A percentile compares a stretch with the other conserved stretches of the same genome.
Evolutionary conservation across 1,139 yeast genomes (phyloP).

Genomic region (Chernovozyma sophiae-reginae): DNA sequence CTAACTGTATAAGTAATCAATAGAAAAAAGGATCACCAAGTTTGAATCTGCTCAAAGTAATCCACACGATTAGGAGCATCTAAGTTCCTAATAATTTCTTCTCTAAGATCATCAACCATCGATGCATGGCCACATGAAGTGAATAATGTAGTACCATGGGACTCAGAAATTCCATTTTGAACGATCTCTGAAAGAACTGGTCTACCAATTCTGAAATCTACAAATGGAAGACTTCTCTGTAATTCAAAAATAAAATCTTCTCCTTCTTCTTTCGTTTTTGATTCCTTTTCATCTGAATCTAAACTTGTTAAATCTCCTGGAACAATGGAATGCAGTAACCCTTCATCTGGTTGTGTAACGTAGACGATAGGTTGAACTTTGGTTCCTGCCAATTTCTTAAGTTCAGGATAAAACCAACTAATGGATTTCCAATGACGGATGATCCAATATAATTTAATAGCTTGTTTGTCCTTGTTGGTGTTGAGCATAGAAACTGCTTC

Average conservation of each 20-base stretch:
- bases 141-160: conserved; percentile 32
- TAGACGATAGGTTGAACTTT: conserved; percentile 29
- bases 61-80: conserved; percentile 32
- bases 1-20: too few relatives aligned
- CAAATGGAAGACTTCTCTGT: conserved; percentile 17
- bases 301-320: conserved; percentile 9
- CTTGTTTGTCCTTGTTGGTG: conserved; percentile 6
- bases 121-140: conserved; percentile 40
- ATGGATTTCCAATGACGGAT: conserved; percentile 39
- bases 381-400: conserved; percentile 21
- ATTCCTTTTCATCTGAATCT: conserved; percentile 13
- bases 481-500: conserved; percentile 27
- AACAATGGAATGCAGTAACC: conserved; percentile 10
- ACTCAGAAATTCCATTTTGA: conserved; percentile 24
- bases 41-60: conserved; percentile 38
- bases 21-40: conserved; percentile 33
- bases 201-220: conserved; percentile 34
- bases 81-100: conserved; percentile 27
- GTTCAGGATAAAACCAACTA: conserved; percentile 50
- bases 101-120: conserved; percentile 38
- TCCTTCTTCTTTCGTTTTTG: conserved; percentile 12
- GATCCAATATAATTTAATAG: conserved; percentile 31
- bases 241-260: conserved; percentile 16
- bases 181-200: conserved; percentile 40
- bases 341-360: conserved; percentile 31